Percentiles rank a stretch among this genome's conserved stretches.
Conservation (phyloP, 75 land plant species). For the Picea sitchensis region DNA sequence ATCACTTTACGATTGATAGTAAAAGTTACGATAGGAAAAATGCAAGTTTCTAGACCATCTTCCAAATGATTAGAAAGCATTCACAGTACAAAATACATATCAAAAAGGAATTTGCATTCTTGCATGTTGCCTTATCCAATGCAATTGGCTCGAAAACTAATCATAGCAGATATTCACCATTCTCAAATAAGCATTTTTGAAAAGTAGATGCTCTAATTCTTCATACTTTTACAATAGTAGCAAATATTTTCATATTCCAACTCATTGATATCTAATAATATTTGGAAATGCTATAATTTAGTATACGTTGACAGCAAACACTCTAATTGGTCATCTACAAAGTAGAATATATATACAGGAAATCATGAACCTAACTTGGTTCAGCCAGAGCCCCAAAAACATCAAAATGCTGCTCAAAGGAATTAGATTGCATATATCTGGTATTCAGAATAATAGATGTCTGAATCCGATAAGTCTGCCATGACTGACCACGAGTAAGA, state of each 20-base stretch:
- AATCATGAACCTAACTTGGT: not conserved
- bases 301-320: not conserved
- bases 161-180: not conserved
- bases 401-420: not conserved
- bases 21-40: too few species aligned
- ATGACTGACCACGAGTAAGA: slow-evolving; percentile 29
- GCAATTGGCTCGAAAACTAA: not conserved
- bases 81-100: too few species aligned
- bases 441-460: slow-evolving; percentile 34
- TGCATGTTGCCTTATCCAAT: not conserved
- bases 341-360: not conserved
- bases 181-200: not conserved
- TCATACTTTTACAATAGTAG: not conserved
- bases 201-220: not conserved
- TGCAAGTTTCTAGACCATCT: too few species aligned
- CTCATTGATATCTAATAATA: not conserved
- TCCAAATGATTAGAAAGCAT: too few species aligned
- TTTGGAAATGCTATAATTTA: not conserved
- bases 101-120: not conserved
- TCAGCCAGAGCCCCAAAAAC: not conserved
- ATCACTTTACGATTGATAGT: too few species aligned
- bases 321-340: not conserved
- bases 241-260: not conserved
- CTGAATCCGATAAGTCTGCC: slow-evolving; percentile 35
- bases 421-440: slow-evolving; percentile 54